phyloP scores from a whole-genome alignment of 257 asterid species.

The Verbena officinalis region DNA sequence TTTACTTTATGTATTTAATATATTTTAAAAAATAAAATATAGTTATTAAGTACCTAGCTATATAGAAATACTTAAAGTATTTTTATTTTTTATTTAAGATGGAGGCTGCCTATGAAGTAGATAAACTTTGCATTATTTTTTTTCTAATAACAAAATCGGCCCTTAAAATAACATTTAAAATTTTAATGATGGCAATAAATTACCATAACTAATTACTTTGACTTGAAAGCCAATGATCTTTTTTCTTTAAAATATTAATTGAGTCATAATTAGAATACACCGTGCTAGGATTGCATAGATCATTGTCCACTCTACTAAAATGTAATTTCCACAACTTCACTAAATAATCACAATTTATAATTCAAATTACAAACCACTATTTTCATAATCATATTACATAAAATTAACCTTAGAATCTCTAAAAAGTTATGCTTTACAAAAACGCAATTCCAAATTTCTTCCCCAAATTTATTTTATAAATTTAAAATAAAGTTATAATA shows the following conservation, averaged over 20 bases:
- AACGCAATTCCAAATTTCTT: too few species aligned
- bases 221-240: neutral
- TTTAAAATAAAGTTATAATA: neutral
- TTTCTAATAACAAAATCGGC: neutral
- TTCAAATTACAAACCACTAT: neutral
- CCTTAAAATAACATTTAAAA: slow-evolving; percentile 3
- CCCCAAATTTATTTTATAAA: too few species aligned
- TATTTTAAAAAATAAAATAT: too few species aligned
- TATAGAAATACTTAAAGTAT: too few species aligned
- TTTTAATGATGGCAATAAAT: slow-evolving; percentile 2
- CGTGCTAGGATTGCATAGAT: neutral
- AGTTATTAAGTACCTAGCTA: too few species aligned
- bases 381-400: neutral
- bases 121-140: too few species aligned
- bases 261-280: slow-evolving; percentile 12
- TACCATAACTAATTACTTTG: slow-evolving; percentile 10
- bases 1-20: too few species aligned
- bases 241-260: neutral
- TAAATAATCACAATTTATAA: slow-evolving; percentile 10
- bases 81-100: too few species aligned
- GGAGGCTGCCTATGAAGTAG: too few species aligned
- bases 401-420: too few species aligned
- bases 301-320: neutral
- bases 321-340: neutral
- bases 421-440: too few species aligned